These are phyloP conservation scores for Eutrema yunnanense DNA, from an alignment of 345 rosid genomes.

Conservation along the genomic window DNA sequence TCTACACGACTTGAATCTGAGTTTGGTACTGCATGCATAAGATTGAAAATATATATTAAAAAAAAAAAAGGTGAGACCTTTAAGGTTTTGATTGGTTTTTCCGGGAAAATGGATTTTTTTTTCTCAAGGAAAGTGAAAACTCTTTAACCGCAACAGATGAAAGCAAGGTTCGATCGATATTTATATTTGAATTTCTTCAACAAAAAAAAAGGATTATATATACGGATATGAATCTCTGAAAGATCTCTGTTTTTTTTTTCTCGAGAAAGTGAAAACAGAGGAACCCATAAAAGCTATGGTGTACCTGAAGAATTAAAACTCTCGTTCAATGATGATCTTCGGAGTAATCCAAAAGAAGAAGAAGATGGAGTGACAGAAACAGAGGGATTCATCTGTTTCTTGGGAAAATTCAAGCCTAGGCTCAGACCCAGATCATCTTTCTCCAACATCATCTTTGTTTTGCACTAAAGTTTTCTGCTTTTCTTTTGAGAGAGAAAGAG, in stretches of 20 bases:
- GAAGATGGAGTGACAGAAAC: conserved; percentile 35
- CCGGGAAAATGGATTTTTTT: not conserved
- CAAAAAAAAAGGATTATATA: not conserved
- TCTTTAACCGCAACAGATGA: not conserved
- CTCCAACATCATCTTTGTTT: conserved; percentile 44
- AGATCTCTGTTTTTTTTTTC: conserved; percentile 13
- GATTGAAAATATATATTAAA: not conserved
- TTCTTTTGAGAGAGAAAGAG: conserved; percentile 4
- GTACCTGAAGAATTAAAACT: conserved; percentile 50
- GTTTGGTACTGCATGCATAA: conserved; percentile 66
- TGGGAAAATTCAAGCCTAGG: conserved; percentile 62
- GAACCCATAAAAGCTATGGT: conserved; percentile 10
- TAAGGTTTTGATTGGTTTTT: not conserved
- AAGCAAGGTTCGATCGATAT: not conserved
- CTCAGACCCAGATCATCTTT: conserved; percentile 86
- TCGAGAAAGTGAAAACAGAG: conserved; percentile 15
- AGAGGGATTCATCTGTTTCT: conserved; percentile 47
- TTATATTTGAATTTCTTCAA: not conserved
- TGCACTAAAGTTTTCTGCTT: conserved; percentile 4
- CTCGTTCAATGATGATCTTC: conserved; percentile 55
- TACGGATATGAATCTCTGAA: not conserved
- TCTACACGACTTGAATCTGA: conserved; percentile 46
- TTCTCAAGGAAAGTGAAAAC: not conserved
- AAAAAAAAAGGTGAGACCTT: not conserved
- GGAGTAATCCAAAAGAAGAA: conserved; percentile 31